phyloP scores from a whole-genome alignment of 306 rosid species.

The Fragaria iinumae region DNA sequence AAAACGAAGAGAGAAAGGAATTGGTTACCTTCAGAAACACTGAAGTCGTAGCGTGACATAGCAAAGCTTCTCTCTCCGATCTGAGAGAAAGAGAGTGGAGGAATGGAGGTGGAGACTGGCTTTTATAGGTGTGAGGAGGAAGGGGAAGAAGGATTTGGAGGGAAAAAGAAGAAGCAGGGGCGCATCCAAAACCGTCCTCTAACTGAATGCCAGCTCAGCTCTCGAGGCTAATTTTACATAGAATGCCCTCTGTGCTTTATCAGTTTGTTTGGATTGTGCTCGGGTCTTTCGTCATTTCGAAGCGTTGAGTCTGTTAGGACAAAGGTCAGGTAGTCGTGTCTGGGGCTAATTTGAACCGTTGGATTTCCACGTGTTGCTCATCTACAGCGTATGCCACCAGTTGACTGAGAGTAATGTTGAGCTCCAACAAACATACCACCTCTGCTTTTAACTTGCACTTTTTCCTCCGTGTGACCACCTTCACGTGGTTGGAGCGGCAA shows the following conservation, averaged over 20 bases:
- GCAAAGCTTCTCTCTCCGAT: neutral
- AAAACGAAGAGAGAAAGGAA: neutral
- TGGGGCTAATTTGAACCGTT: neutral
- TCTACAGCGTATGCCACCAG: neutral
- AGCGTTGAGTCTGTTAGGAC: neutral
- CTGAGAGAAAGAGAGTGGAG: slow-evolving; percentile 11
- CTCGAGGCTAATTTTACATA: neutral
- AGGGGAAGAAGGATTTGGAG: slow-evolving; percentile 19
- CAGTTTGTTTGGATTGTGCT: neutral
- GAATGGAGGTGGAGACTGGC: slow-evolving; percentile 17
- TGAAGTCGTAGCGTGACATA: slow-evolving; percentile 7
- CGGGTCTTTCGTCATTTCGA: neutral
- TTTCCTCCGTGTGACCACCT: no score
- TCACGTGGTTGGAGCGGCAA: neutral
- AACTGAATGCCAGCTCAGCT: slow-evolving; percentile 27
- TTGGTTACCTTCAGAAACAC: neutral
- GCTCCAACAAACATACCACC: neutral
- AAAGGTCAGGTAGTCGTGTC: neutral
- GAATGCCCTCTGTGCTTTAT: neutral
- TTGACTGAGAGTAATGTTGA: neutral
- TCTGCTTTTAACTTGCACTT: neutral
- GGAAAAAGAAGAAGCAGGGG: slow-evolving; percentile 24
- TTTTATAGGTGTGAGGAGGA: slow-evolving; percentile 23
- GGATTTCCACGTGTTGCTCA: neutral
- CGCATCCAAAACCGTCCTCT: slow-evolving; percentile 26